A percentile compares a stretch with the other conserved stretches of the same genome.
Conservation (phyloP, 192 early-diverging fungal genomes). For the Rhizoclosmatium sp. region DNA sequence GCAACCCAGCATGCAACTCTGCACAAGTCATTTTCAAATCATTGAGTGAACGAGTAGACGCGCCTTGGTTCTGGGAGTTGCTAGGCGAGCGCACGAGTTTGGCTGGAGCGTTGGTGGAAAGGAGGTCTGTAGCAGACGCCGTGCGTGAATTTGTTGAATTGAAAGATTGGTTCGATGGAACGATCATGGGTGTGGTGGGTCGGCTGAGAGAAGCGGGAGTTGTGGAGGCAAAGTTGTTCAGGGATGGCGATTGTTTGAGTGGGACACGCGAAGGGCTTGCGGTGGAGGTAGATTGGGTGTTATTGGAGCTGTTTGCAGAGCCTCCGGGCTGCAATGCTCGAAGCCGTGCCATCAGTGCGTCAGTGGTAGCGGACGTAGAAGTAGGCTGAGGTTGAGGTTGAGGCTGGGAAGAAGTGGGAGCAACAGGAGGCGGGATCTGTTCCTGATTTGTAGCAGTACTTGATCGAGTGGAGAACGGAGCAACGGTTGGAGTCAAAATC, state of each 20-base stretch:
- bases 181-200: not conserved
- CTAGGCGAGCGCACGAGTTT: not conserved
- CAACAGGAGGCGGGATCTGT: not conserved
- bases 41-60: not conserved
- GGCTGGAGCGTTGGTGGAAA: not conserved
- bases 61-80: not conserved
- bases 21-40: constrained; percentile 19
- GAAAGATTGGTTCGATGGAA: not conserved
- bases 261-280: not conserved
- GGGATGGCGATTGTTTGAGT: constrained; percentile 9
- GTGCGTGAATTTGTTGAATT: not conserved
- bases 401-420: not conserved
- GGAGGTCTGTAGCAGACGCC: not conserved
- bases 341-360: not conserved
- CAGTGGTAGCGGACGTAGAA: not conserved
- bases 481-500: not conserved
- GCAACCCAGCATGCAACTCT: constrained; percentile 38
- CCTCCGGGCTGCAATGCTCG: constrained; percentile 4
- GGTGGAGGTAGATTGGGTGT: not conserved
- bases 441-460: not conserved
- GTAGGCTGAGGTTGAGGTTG: not conserved
- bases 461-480: not conserved
- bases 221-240: not conserved
- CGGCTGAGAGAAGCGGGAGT: not conserved
- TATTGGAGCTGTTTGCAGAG: not conserved